phyloP scores from a whole-genome alignment of 2,329 filamentous ascomycete species.

The Colletotrichum tabaci region DNA sequence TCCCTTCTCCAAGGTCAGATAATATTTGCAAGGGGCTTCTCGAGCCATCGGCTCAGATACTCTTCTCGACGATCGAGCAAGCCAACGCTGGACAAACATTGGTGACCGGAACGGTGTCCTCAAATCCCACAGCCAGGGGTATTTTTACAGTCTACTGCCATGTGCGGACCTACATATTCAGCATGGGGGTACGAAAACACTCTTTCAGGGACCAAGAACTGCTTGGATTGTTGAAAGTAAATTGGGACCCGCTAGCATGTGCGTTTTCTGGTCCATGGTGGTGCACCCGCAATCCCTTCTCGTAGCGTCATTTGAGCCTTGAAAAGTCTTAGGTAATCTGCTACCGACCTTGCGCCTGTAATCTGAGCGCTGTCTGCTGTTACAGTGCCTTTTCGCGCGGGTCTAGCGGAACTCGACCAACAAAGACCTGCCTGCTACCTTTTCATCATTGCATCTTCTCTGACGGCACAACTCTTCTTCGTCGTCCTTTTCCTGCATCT shows the following conservation, averaged over 20 bases:
- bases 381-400: neutral
- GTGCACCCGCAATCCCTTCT: neutral
- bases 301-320: neutral
- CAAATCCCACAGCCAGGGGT: neutral
- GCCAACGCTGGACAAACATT: neutral
- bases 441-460: neutral
- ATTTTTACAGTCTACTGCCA: neutral
- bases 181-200: too few relatives aligned
- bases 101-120: neutral
- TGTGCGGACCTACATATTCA: neutral
- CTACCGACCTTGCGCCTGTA: neutral
- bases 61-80: neutral
- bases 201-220: neutral
- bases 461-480: slow-evolving; percentile 1
- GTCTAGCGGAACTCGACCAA: neutral
- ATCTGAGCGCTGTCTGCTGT: neutral
- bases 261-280: neutral
- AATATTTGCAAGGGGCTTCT: too few relatives aligned
- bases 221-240: neutral
- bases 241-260: neutral
- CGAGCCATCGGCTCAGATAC: too few relatives aligned
- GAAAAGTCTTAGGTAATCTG: slow-evolving; percentile 14
- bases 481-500: neutral
- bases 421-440: neutral
- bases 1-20: neutral